A percentile compares a stretch with the other conserved stretches of the same genome.
Evolutionary conservation across 2,329 filamentous ascomycete species (phyloP).

Genomic region (Biscogniauxia marginata): DNA sequence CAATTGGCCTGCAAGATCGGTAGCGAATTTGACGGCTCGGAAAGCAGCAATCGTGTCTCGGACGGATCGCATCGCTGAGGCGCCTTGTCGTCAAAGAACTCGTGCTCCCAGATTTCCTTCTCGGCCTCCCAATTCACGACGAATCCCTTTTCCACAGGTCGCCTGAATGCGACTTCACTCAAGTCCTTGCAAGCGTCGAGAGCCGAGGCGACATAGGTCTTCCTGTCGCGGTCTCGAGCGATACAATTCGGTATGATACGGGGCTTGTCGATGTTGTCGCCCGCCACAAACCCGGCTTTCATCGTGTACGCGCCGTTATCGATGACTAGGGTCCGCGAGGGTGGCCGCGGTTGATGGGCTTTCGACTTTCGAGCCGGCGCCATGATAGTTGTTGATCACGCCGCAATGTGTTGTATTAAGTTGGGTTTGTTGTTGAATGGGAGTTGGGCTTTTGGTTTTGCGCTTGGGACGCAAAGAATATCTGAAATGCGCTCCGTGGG

Average conservation of each 20-base stretch:
- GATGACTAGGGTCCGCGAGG: conserved; percentile 73
- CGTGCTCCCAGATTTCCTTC: conserved; percentile 91
- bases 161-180: conserved; percentile 81
- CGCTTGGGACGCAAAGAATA: no score
- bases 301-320: conserved; percentile 92
- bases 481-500: no score
- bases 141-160: conserved; percentile 92
- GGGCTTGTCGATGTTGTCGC: conserved; percentile 52
- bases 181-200: conserved; percentile 80
- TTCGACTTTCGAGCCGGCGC: conserved; percentile 48
- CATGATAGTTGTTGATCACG: no score
- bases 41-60: conserved; percentile 80
- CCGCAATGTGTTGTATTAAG: no score
- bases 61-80: conserved; percentile 68
- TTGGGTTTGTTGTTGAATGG: not conserved
- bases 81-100: conserved; percentile 73
- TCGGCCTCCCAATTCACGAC: conserved; percentile 96
- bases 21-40: conserved; percentile 82
- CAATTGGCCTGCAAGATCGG: conserved; percentile 81
- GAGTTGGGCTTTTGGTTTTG: no score
- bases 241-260: conserved; percentile 83
- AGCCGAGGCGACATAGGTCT: conserved; percentile 77
- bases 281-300: conserved; percentile 77
- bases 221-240: conserved; percentile 75
- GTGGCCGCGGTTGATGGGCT: conserved; percentile 49